Evolutionary conservation across 139 green algal genomes (phyloP).

Genomic region (Tetradesmus lagerheimii): DNA sequence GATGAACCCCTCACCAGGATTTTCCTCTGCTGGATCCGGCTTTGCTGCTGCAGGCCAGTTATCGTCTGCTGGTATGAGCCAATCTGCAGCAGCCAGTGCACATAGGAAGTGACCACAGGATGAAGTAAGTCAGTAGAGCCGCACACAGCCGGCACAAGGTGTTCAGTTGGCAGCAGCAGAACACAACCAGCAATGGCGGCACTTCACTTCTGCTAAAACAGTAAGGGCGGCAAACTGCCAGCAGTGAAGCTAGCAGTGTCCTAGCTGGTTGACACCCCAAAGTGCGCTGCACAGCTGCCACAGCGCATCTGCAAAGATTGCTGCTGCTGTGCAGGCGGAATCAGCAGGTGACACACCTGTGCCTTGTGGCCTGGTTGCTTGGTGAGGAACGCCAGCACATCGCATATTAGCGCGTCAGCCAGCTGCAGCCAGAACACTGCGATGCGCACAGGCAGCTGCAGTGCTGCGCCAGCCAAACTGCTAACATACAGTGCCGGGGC

Average conservation of each 20-base stretch:
- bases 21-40: neutral
- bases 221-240: too few relatives aligned
- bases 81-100: constrained; percentile 15
- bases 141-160: too few relatives aligned
- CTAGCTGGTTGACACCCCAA: too few relatives aligned
- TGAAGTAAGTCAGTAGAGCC: too few relatives aligned
- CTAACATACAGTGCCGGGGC: neutral
- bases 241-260: too few relatives aligned
- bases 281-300: too few relatives aligned
- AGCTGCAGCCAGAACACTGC: neutral
- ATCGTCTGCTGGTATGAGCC: neutral
- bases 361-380: neutral
- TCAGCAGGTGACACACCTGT: neutral
- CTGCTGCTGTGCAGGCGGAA: neutral
- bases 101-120: neutral
- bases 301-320: too few relatives aligned
- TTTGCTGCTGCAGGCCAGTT: neutral
- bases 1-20: neutral
- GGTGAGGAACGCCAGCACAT: neutral
- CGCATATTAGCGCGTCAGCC: neutral
- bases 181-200: too few relatives aligned
- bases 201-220: too few relatives aligned
- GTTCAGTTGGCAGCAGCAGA: too few relatives aligned
- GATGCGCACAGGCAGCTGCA: neutral
- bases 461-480: neutral